A percentile compares a stretch with the other conserved stretches of the same genome.
These are phyloP conservation scores for Sphagnum contortum DNA, from an alignment of 225 moss, liverwort and hornwort genomes.

Conservation along the genomic window DNA sequence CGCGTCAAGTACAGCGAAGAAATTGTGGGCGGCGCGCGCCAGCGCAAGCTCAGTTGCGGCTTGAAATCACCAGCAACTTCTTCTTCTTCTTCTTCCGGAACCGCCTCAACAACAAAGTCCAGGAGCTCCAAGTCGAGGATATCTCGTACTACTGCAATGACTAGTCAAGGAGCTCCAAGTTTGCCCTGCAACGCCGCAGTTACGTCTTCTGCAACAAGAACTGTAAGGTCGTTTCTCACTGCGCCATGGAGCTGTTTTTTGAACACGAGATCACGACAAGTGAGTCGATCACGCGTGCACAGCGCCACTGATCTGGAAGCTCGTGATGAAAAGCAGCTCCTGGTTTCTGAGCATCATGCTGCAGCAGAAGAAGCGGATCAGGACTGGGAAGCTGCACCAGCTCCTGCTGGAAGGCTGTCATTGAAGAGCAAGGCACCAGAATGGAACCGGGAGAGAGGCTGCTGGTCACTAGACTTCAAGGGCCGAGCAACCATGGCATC, in stretches of 20 bases:
- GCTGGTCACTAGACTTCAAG: conserved; percentile 75
- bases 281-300: background rate
- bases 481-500: conserved; percentile 59
- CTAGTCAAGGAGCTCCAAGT: too few species aligned
- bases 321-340: background rate
- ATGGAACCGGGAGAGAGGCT: conserved; percentile 54
- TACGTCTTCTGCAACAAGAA: background rate
- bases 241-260: conserved; percentile 31
- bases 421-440: conserved; percentile 52
- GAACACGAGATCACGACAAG: conserved; percentile 11
- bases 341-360: conserved; percentile 3
- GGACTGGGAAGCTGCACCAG: conserved; percentile 8
- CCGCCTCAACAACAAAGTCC: background rate
- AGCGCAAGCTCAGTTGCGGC: conserved; percentile 17
- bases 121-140: background rate
- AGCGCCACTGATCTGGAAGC: background rate
- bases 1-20: conserved; percentile 50
- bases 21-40: conserved; percentile 34
- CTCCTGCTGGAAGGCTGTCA: conserved; percentile 12
- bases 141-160: too few species aligned
- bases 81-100: conserved; percentile 2
- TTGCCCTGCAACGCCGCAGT: too few species aligned
- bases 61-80: background rate
- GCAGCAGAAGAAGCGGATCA: background rate
- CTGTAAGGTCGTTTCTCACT: conserved; percentile 7